phyloP scores from a whole-genome alignment of 2,329 filamentous ascomycete species.

The Pseudocercospora crystallina region DNA sequence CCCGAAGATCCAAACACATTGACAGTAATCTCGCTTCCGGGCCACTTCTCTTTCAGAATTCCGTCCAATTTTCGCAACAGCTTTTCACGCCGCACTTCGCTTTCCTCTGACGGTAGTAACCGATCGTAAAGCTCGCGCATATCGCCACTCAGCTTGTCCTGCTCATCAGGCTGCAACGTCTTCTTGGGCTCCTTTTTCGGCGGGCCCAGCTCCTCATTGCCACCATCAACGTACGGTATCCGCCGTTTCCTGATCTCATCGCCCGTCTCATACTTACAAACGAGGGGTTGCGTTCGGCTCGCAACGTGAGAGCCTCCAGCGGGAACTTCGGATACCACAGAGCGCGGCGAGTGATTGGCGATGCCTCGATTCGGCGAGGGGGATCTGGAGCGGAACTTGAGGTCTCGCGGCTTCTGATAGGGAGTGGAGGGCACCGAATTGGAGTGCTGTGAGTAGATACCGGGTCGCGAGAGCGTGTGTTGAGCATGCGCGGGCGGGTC shows the following conservation, averaged over 20 bases:
- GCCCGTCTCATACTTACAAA: constrained; percentile 85
- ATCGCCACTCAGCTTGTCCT: constrained; percentile 72
- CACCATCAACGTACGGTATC: constrained; percentile 81
- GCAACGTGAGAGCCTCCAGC: constrained; percentile 59
- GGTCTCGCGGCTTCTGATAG: constrained; percentile 80
- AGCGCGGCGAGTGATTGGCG: constrained; percentile 81
- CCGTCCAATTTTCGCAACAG: constrained; percentile 86
- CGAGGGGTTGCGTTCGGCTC: constrained; percentile 42
- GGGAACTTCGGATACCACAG: constrained; percentile 72
- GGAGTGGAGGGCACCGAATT: constrained; percentile 93
- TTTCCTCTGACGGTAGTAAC: constrained; percentile 77
- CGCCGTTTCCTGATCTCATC: constrained; percentile 77
- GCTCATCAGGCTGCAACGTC: constrained; percentile 69
- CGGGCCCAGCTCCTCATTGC: constrained; percentile 73
- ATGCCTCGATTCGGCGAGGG: constrained; percentile 75
- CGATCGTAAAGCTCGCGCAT: constrained; percentile 82
- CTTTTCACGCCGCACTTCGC: constrained; percentile 70
- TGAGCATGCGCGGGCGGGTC: constrained; percentile 23
- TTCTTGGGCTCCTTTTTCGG: constrained; percentile 68
- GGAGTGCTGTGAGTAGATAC: constrained; percentile 60
- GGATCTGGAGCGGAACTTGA: constrained; percentile 74
- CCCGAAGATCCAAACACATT: constrained; percentile 98
- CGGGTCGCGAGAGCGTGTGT: constrained; percentile 27
- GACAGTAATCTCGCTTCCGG: constrained; percentile 83
- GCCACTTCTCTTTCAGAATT: constrained; percentile 88